Evolutionary conservation across 2,329 filamentous ascomycete genomes (phyloP), one percentile per base, ranked within the genome.

Genomic region (Aspergillus udagawae): DNA sequence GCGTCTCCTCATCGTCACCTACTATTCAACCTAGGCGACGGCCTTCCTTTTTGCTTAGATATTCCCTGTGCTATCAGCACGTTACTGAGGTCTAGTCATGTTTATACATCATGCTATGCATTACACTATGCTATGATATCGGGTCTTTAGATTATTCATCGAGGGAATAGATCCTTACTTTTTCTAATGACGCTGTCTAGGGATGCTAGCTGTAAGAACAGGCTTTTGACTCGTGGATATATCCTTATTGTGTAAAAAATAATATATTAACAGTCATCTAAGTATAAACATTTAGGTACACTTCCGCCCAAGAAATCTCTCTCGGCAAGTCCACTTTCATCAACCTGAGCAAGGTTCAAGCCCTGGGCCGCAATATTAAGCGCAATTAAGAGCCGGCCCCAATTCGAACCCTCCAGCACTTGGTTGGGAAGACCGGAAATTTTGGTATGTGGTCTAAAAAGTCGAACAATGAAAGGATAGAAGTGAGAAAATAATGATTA

Each of bases 331-430:
- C 54, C 54, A 25, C 55, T 54, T 58, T 59, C 63, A 62, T 63
- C 61, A 59, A 51, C 59, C 56, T 63, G 61, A 60, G 62, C 62
- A 63, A 57, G 58, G 50, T 61, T 60, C 61, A 65, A 58, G 49
- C 50, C 27, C 53, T 56, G 42, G 53, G 56, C 59, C 59, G 53
- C 52, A 42, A 56, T 52, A 49, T 51, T 58, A 59, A 55, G 21
- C 20, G 60, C 55, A 62, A 60, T 57, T 56, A 60, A 51, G 52
- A 49, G 56, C 52, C 57, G 45, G 51, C 55, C 51, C 57, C 57
- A 41, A 52, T 58, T 58, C 52, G 59, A 51, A 48, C 54, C 61
- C 60, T 55, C 61, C 62, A 64, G 62, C 63, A 63, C 64, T 66
- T 65, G 62, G 63, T 63, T 55, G 60, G 32, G 59, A 52, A 47